phyloP scores from a whole-genome alignment of 2,329 filamentous ascomycete species.

The Mollisiaceae sp. region DNA sequence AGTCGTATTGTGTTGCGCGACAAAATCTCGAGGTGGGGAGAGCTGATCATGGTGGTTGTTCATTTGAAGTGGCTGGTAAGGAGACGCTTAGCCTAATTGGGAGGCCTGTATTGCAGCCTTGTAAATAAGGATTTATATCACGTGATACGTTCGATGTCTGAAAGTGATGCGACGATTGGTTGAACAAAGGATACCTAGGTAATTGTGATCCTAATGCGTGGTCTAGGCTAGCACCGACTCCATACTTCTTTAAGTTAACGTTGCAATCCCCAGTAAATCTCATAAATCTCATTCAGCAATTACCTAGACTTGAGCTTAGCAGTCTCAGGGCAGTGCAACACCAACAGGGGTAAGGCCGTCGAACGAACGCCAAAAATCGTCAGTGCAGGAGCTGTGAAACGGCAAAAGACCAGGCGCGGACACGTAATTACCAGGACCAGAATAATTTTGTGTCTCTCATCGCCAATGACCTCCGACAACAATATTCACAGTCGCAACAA shows the following conservation, averaged over 20 bases:
- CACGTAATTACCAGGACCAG: constrained; percentile 18
- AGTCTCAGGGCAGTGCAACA: neutral
- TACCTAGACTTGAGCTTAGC: neutral
- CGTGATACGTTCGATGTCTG: neutral
- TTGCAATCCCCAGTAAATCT: neutral
- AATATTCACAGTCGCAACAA: constrained; percentile 6
- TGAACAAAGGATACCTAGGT: constrained; percentile 3
- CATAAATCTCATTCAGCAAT: neutral
- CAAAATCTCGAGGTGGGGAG: constrained; percentile 28
- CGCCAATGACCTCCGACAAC: neutral
- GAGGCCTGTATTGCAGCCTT: constrained; percentile 1
- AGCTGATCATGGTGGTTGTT: neutral
- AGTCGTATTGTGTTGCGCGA: constrained; percentile 21
- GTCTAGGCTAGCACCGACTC: neutral
- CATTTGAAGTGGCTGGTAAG: constrained; percentile 28
- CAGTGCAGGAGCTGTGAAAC: constrained; percentile 21
- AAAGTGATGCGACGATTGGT: neutral
- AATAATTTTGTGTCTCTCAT: constrained; percentile 6
- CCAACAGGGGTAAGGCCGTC: constrained; percentile 13
- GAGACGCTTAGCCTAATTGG: neutral
- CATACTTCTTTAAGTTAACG: neutral
- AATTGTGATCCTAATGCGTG: neutral
- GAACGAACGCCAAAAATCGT: constrained; percentile 13
- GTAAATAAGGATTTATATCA: neutral
- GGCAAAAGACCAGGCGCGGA: constrained; percentile 19